Conservation (phyloP, 2,329 filamentous ascomycete genomes). For the Epichloe uncinata region DNA sequence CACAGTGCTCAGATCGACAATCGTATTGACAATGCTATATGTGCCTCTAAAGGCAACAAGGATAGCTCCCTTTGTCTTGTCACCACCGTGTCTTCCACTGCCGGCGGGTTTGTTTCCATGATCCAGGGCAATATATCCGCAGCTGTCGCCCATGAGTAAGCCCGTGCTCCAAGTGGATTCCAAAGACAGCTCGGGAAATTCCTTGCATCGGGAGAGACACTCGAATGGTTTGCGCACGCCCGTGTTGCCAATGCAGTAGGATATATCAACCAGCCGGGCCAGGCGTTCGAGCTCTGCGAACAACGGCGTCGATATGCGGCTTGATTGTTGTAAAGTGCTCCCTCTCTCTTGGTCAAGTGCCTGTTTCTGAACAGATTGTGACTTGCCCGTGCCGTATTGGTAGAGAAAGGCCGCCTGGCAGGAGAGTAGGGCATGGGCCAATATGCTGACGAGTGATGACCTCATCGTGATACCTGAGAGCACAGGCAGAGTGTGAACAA, state of each 20-base stretch:
- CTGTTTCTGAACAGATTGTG: not conserved
- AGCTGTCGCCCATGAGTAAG: conserved; percentile 73
- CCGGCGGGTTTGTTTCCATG: conserved; percentile 27
- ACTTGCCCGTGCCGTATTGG: not conserved
- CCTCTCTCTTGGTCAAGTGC: not conserved
- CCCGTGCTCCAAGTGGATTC: conserved; percentile 86
- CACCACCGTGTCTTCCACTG: conserved; percentile 7
- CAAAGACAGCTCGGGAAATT: conserved; percentile 70
- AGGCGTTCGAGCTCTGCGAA: conserved; percentile 78
- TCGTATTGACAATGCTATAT: conserved; percentile 83
- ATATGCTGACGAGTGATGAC: not conserved
- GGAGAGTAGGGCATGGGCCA: not conserved
- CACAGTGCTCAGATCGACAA: conserved; percentile 77
- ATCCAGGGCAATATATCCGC: conserved; percentile 86
- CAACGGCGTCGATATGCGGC: conserved; percentile 42
- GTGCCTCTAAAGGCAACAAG: conserved; percentile 88
- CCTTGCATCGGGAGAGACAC: conserved; percentile 71
- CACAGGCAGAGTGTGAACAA: too few species aligned
- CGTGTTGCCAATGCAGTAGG: conserved; percentile 80
- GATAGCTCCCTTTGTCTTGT: conserved; percentile 33
- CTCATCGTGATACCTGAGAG: not conserved
- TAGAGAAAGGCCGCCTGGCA: not conserved
- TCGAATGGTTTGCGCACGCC: conserved; percentile 74
- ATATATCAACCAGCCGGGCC: conserved; percentile 82
- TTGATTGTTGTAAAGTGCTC: not conserved